Percentiles rank a stretch among this genome's conserved stretches.
Conservation (phyloP, 2,329 filamentous ascomycete species). For the Botrytis hyacinthi region DNA sequence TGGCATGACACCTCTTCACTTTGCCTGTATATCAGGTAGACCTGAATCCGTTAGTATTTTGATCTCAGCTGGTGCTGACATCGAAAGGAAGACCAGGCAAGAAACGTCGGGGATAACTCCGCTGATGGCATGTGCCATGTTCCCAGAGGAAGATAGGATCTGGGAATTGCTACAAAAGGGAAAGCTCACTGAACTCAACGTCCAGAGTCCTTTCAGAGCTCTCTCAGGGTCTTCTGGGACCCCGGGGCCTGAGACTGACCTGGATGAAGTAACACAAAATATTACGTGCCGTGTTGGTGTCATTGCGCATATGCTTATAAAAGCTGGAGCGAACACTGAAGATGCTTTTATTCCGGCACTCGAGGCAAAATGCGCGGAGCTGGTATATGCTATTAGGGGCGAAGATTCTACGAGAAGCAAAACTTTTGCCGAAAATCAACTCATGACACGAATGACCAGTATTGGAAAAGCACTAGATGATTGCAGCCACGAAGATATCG, state of each 20-base stretch:
- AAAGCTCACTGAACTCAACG: neutral
- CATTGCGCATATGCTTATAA: neutral
- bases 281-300: neutral
- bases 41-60: slow-evolving; percentile 23
- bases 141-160: slow-evolving; percentile 20
- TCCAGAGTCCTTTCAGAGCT: neutral
- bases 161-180: slow-evolving; percentile 4
- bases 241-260: neutral
- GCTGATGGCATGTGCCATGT: slow-evolving; percentile 20
- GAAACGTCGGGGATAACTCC: neutral
- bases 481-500: neutral
- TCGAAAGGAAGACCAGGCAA: slow-evolving; percentile 22
- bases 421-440: neutral
- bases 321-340: neutral
- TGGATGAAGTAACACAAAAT: neutral
- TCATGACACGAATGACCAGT: neutral
- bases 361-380: neutral
- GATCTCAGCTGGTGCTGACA: slow-evolving; percentile 22
- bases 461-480: neutral
- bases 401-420: neutral
- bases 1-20: slow-evolving; percentile 23
- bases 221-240: neutral
- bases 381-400: neutral
- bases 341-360: neutral
- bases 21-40: slow-evolving; percentile 24